Evolutionary conservation across 2,329 filamentous ascomycete genomes (phyloP).

Genomic region (Aspergillus clavatus): DNA sequence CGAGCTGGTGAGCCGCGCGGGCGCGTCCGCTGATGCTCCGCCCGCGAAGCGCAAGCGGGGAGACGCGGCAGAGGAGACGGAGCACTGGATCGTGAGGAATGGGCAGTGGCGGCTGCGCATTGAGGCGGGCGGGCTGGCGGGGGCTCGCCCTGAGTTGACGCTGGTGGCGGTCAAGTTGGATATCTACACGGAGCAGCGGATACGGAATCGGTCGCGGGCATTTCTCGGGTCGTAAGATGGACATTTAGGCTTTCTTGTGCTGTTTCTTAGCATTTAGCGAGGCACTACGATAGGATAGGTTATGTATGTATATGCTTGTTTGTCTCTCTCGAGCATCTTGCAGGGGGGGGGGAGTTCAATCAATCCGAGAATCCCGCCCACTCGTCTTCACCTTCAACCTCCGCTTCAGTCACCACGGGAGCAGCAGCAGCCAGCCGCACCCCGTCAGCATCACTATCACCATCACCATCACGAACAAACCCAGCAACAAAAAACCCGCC

Average conservation of each 20-base stretch:
- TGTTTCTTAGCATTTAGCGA: neutral
- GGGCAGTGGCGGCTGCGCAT: conserved; percentile 71
- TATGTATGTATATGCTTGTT: conserved; percentile 1
- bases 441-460: conserved; percentile 27
- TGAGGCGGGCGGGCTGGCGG: conserved; percentile 46
- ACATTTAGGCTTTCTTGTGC: neutral
- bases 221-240: conserved; percentile 55
- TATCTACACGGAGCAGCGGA: conserved; percentile 60
- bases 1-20: conserved; percentile 8
- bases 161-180: conserved; percentile 74
- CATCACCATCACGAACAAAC: conserved; percentile 61
- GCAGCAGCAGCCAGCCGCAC: conserved; percentile 5
- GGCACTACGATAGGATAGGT: too few species aligned
- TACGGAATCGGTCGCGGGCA: conserved; percentile 59
- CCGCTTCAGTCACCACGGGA: conserved; percentile 18
- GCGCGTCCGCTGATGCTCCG: neutral
- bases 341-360: too few species aligned
- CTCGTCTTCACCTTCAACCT: conserved; percentile 35
- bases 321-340: too few species aligned
- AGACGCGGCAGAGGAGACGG: conserved; percentile 21
- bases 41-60: conserved; percentile 14
- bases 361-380: conserved; percentile 44
- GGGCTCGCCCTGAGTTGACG: conserved; percentile 60
- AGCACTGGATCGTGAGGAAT: conserved; percentile 58
- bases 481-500: conserved; percentile 96